Percentiles rank a stretch among this genome's conserved stretches.
phyloP scores from a whole-genome alignment of 768 basidiomycete genomes.

The Lactarius pseudohatsudake region DNA sequence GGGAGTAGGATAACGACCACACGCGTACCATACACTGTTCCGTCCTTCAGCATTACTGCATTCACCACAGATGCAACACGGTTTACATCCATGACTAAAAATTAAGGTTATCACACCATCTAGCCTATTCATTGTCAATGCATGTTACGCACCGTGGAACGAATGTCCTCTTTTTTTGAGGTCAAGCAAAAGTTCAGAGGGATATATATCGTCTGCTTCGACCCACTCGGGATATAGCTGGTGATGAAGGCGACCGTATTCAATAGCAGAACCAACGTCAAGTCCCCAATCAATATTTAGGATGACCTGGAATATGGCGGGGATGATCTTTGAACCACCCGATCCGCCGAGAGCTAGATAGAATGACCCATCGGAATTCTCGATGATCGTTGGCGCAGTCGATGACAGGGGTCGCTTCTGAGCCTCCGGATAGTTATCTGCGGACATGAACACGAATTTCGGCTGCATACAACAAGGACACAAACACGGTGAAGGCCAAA shows the following conservation, averaged over 20 bases:
- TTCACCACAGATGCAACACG: constrained; percentile 79
- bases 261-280: constrained; percentile 79
- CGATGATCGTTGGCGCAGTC: constrained; percentile 76
- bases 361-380: constrained; percentile 70
- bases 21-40: constrained; percentile 60
- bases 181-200: constrained; percentile 51
- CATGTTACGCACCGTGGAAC: constrained; percentile 50
- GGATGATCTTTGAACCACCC: constrained; percentile 86
- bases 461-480: constrained; percentile 1
- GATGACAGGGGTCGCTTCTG: constrained; percentile 92
- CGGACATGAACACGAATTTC: constrained; percentile 16
- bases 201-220: constrained; percentile 64
- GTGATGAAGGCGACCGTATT: constrained; percentile 79
- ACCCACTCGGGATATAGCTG: constrained; percentile 72
- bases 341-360: constrained; percentile 78
- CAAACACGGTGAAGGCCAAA: constrained; percentile 73
- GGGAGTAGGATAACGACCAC: not conserved
- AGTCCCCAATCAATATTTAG: constrained; percentile 80
- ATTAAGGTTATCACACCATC: not conserved
- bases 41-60: constrained; percentile 53
- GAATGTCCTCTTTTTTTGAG: constrained; percentile 69
- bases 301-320: constrained; percentile 74
- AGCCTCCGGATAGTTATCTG: constrained; percentile 86
- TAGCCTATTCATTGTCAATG: not conserved
- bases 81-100: constrained; percentile 60